Base-by-base conservation (phyloP, 495 filamentous ascomycete genomes). In the Penicillium fimorum region DNA sequence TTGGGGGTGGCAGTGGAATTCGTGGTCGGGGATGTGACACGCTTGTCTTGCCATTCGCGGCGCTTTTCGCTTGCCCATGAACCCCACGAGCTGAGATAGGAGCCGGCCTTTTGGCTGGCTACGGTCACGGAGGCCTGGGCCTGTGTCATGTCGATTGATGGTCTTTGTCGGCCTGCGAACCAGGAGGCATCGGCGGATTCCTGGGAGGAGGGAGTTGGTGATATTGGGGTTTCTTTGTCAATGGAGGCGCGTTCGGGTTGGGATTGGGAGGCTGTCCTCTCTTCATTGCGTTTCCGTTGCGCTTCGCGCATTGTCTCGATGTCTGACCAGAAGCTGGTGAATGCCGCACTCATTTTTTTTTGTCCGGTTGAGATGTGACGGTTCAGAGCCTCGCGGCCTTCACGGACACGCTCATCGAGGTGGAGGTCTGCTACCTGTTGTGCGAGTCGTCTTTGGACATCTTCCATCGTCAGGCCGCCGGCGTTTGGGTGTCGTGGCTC, bases 21-120 rank as follows among this genome's bases (percentile, higher is more conserved):
- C n/a, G 68, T 59, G 27, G 56, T 65, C 0, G 71, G 54, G 3
- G 75, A 61, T 22, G 70, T 45, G 13, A 59, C 61, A 53, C 70
- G 73, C 52, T 73, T 75, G 25, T 79, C 73, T 50, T 78, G 76
- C 80, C 77, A 82, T 46, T 77, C 76, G 64, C 88, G 90, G 46
- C 87, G 79, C 74, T 95, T 96, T 72, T 98, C 92, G 29, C 84
- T 85, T 6, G 93, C 93, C 94, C 94, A 98, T 2, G 84, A 75
- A n/a, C 92, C 87, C 95, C 95, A 97, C 25, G 91, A 95, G 47
- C 87, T 92, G 46, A 98, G 79, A 63, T 96, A 98, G 5, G 93
- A 88, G 17, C 90, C 82, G 10, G 93, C 93, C 58, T 86, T 87
- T 59, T 85, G 81, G 10, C 87, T 75, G 0, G 88, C 89, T 2